Conservation (phyloP, 305 asterid species). For the Fraxinus nigra region DNA sequence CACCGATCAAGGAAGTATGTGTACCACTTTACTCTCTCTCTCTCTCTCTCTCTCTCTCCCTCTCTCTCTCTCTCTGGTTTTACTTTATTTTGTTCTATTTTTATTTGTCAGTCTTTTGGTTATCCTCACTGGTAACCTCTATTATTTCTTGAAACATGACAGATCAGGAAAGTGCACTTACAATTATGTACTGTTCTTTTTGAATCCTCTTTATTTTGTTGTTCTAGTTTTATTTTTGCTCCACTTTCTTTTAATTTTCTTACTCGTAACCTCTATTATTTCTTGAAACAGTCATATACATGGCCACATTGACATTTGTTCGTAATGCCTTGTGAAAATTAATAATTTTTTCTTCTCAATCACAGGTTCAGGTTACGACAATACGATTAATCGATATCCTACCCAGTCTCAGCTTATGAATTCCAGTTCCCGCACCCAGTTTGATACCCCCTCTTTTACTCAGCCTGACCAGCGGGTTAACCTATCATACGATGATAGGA, state of each 20-base stretch:
- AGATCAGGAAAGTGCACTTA: neutral
- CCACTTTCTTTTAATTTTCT: neutral
- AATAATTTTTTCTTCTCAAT: neutral
- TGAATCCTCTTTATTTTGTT: neutral
- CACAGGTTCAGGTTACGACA: slow-evolving; percentile 35
- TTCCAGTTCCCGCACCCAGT: slow-evolving; percentile 33
- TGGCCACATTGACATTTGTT: neutral
- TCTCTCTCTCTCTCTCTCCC: no score
- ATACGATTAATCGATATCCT: slow-evolving; percentile 31
- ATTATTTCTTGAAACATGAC: neutral
- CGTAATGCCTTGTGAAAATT: neutral
- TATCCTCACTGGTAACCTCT: neutral
- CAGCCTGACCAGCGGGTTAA: slow-evolving; percentile 30
- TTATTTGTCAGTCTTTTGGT: neutral
- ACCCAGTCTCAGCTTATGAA: slow-evolving; percentile 32
- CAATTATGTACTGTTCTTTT: neutral
- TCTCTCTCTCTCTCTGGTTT: neutral
- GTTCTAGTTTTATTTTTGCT: neutral
- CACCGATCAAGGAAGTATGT: neutral
- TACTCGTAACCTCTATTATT: neutral
- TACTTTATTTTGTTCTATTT: neutral
- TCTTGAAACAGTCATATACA: neutral
- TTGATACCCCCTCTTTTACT: slow-evolving; percentile 29
- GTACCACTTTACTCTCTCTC: neutral
- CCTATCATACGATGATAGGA: slow-evolving; percentile 37